phyloP scores from a whole-genome alignment of 495 filamentous ascomycete species.

The Pseudotulostoma volvatum region DNA sequence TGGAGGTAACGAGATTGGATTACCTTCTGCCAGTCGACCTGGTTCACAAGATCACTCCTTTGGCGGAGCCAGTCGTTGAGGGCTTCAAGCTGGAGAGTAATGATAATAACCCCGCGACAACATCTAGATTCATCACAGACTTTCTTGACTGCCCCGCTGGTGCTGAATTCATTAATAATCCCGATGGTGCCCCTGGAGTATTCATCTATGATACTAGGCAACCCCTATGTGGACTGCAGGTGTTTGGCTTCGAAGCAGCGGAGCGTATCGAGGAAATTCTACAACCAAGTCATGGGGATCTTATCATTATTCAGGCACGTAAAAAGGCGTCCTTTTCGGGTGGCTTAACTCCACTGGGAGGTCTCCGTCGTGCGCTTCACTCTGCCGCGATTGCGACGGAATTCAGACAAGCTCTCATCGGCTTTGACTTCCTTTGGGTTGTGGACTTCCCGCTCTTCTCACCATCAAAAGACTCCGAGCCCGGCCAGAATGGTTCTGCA shows the following conservation, averaged over 20 bases:
- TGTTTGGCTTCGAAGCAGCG: slow-evolving; percentile 58
- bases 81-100: slow-evolving; percentile 43
- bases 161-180: slow-evolving; percentile 41
- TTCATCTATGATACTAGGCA: slow-evolving; percentile 53
- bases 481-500: slow-evolving; percentile 66
- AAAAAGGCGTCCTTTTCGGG: slow-evolving; percentile 37
- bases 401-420: slow-evolving; percentile 35
- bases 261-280: slow-evolving; percentile 38
- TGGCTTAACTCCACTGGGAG: slow-evolving; percentile 68
- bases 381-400: slow-evolving; percentile 41
- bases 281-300: slow-evolving; percentile 47
- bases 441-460: slow-evolving; percentile 85
- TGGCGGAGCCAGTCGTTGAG: slow-evolving; percentile 50
- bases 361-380: slow-evolving; percentile 55
- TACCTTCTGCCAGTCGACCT: slow-evolving; percentile 49
- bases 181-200: slow-evolving; percentile 56
- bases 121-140: slow-evolving; percentile 40
- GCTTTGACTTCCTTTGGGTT: slow-evolving; percentile 66
- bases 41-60: slow-evolving; percentile 48
- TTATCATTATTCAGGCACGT: slow-evolving; percentile 69
- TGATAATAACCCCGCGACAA: slow-evolving; percentile 29
- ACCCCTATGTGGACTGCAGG: slow-evolving; percentile 56
- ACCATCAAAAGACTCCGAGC: slow-evolving; percentile 46
- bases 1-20: slow-evolving; percentile 46
- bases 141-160: slow-evolving; percentile 56